Percentiles rank a stretch among this genome's conserved stretches.
These are phyloP conservation scores for Epichloe brachyelytri DNA, from an alignment of 2,329 filamentous ascomycete species.

Conservation along the genomic window DNA sequence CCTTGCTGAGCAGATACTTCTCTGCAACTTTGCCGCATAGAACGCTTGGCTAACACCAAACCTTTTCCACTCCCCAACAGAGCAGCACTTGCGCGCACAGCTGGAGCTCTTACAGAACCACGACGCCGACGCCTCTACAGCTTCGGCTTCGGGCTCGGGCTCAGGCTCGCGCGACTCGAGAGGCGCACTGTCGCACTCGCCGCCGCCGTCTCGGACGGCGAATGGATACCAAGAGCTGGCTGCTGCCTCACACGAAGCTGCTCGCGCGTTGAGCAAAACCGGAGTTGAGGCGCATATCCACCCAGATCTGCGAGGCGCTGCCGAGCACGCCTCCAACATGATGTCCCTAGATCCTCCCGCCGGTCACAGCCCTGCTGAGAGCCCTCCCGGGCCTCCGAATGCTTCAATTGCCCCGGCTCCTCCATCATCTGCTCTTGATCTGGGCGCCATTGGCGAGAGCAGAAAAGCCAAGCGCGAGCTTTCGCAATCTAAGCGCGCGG, in stretches of 20 bases:
- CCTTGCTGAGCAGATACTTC: not conserved
- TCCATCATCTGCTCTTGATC: conserved; percentile 12
- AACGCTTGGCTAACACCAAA: conserved; percentile 12
- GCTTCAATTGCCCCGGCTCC: conserved; percentile 21
- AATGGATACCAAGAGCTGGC: conserved; percentile 34
- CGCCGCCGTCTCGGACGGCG: conserved; percentile 18
- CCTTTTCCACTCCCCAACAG: conserved; percentile 11
- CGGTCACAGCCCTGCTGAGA: conserved; percentile 18
- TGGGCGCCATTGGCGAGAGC: conserved; percentile 32
- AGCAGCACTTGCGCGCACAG: conserved; percentile 30
- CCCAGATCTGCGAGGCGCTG: conserved; percentile 30
- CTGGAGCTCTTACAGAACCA: conserved; percentile 31
- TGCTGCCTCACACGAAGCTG: conserved; percentile 21
- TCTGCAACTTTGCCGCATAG: not conserved
- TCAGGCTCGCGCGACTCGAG: conserved; percentile 16
- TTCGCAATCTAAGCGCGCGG: conserved; percentile 89
- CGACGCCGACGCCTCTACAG: conserved; percentile 21
- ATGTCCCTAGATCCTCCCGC: conserved; percentile 24
- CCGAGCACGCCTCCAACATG: conserved; percentile 20
- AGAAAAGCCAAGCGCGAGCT: conserved; percentile 80
- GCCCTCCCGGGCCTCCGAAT: conserved; percentile 14
- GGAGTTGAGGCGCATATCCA: conserved; percentile 35
- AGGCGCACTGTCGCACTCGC: conserved; percentile 16
- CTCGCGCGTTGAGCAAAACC: conserved; percentile 21
- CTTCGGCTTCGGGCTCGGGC: not conserved